Evolutionary conservation across 805 yeast species (phyloP).

Genomic region (Brettanomyces bruxellensis): DNA sequence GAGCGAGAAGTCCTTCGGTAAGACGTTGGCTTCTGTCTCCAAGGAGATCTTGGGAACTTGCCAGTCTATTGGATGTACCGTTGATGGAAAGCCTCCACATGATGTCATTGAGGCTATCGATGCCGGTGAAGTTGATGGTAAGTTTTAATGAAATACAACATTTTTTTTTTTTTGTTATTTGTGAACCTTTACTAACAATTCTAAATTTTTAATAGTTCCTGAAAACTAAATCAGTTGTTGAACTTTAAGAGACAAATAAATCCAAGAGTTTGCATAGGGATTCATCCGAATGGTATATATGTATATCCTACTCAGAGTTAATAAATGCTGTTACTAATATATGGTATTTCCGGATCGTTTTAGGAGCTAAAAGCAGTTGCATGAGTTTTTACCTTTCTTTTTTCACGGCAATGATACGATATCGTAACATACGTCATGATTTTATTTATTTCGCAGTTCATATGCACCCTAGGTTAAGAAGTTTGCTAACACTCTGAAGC

Average conservation of each 20-base stretch:
- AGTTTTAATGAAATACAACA: constrained; percentile 26
- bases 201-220: constrained; percentile 35
- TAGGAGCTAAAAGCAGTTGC: background rate
- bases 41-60: constrained; percentile 99
- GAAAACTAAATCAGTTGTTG: constrained; percentile 43
- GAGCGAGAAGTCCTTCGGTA: constrained; percentile 97
- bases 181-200: constrained; percentile 1
- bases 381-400: no score
- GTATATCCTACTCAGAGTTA: background rate
- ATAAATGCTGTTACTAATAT: background rate
- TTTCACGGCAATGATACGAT: no score
- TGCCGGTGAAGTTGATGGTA: constrained; percentile 91
- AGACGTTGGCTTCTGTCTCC: constrained; percentile 91
- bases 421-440: no score
- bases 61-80: constrained; percentile 99
- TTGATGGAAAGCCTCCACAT: constrained; percentile 98
- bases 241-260: constrained; percentile 13
- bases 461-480: constrained; percentile 6
- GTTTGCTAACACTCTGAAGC: constrained; percentile 96
- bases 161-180: background rate
- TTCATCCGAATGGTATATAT: background rate
- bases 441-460: background rate
- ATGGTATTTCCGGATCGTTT: background rate
- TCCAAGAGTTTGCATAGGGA: background rate
- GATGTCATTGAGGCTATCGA: constrained; percentile 97